phyloP scores from a whole-genome alignment of 257 asterid species.

The Capsicum rhomboideum region DNA sequence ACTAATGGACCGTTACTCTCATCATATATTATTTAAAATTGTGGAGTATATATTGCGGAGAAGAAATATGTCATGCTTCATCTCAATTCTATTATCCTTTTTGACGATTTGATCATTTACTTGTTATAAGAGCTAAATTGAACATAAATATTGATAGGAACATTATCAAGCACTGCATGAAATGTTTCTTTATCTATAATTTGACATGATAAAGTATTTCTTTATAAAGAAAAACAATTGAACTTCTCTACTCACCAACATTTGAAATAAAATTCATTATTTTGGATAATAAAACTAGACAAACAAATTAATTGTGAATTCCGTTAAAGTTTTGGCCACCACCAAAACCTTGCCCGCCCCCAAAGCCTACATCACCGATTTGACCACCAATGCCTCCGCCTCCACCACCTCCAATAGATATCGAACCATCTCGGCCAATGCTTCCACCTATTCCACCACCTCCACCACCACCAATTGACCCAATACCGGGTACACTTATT shows the following conservation, averaged over 20 bases:
- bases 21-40: no score
- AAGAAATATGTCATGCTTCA: not conserved
- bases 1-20: not conserved
- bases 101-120: not conserved
- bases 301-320: not conserved
- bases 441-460: not conserved
- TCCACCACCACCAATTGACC: slow-evolving; percentile 2
- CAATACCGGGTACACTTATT: not conserved
- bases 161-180: not conserved
- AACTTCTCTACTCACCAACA: not conserved
- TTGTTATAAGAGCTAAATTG: not conserved
- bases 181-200: not conserved
- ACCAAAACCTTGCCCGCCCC: not conserved
- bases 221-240: not conserved
- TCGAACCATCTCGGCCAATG: not conserved
- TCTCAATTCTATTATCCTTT: not conserved
- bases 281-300: not conserved
- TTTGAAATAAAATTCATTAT: not conserved
- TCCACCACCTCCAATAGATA: not conserved
- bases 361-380: not conserved
- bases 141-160: not conserved
- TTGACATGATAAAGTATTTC: no score
- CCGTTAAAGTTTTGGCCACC: not conserved
- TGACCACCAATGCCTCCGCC: not conserved
- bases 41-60: no score